Evolutionary conservation across 2,329 filamentous ascomycete genomes (phyloP), one percentile per base, ranked within the genome.

Genomic region (Epicoccum nigrum): DNA sequence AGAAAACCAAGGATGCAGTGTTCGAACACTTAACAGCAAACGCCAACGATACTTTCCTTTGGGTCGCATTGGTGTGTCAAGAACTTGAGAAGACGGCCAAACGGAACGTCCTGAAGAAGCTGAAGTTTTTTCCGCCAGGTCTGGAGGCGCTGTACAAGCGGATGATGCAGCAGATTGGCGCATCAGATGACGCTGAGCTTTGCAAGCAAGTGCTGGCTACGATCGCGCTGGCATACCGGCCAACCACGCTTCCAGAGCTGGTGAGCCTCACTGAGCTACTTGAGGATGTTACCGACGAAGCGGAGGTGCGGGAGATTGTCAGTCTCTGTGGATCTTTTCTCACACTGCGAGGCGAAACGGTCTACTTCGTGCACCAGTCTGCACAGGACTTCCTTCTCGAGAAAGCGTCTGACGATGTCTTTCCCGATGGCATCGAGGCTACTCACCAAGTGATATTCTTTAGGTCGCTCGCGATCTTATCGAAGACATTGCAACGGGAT

Each of bases 111-210:
- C 33, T 19, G 5, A 39, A 43, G 17, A 54, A 56, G 48, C 33
- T 74, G 4, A 32, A 54, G 5, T 30, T 20, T 21, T 71, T 77
- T 32, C 76, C 75, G 4, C 49, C 63, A 1, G 71, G 71, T 0
- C 70, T 80, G 0, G 47, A 74, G 27, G 4, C 51, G 0, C 51
- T 79, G 2, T 80, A 80, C 42, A 2, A 54, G 1, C 62, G 63
- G 12, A 79, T 79, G 74, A 58, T 78, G 20, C 33, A 59, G 0
- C 59, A 70, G 6, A 72, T 79, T 2, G 21, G 13, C 20, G 19
- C n/a, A n/a, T 23, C 40, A 9, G 40, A 43, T n/a, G 13, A 17
- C 9, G 42, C 31, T 28, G 32, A 32, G 33, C 3, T 35, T 4
- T 45, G 42, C 33, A 13, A 21, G 31, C 21, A 30, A 15, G 31